phyloP scores from a whole-genome alignment of 352 stramenopile genomes.

The Phytopythium delawarense region DNA sequence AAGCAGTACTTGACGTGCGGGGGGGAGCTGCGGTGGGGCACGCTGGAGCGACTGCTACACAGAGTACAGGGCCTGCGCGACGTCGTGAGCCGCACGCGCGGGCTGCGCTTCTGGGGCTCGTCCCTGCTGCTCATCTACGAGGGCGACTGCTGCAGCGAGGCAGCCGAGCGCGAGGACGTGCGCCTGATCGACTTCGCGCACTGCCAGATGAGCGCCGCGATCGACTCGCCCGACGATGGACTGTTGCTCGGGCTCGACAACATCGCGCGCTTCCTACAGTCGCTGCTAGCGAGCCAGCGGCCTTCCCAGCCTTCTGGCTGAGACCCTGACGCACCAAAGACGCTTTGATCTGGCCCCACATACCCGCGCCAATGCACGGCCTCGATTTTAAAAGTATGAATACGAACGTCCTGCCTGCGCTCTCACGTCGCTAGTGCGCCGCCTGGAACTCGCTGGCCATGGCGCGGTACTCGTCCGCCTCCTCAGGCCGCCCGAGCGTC shows the following conservation, averaged over 20 bases:
- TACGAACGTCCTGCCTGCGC: not conserved
- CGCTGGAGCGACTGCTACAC: conserved; percentile 32
- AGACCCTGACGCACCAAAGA: not conserved
- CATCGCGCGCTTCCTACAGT: conserved; percentile 42
- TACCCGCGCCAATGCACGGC: conserved; percentile 7
- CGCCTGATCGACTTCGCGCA: conserved; percentile 81
- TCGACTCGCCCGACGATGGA: conserved; percentile 53
- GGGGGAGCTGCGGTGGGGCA: conserved; percentile 32
- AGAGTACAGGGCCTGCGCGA: conserved; percentile 44
- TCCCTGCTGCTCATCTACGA: conserved; percentile 79
- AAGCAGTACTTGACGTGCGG: conserved; percentile 63
- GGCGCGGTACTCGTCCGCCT: conserved; percentile 54
- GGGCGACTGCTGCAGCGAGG: conserved; percentile 34
- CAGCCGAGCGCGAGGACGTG: conserved; percentile 29
- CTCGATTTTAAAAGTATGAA: not conserved
- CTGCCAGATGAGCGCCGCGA: conserved; percentile 54
- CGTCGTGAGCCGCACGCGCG: conserved; percentile 36
- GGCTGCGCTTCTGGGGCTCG: conserved; percentile 70
- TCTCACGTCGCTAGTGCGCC: not conserved
- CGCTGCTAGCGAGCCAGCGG: conserved; percentile 16
- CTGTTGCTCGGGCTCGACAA: conserved; percentile 66
- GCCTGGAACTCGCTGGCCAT: conserved; percentile 52
- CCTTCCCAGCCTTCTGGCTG: not conserved
- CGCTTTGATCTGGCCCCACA: not conserved
- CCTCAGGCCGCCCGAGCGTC: conserved; percentile 65